Base-by-base conservation (phyloP, 2,329 filamentous ascomycete species). In the Trichoderma sp. region DNA sequence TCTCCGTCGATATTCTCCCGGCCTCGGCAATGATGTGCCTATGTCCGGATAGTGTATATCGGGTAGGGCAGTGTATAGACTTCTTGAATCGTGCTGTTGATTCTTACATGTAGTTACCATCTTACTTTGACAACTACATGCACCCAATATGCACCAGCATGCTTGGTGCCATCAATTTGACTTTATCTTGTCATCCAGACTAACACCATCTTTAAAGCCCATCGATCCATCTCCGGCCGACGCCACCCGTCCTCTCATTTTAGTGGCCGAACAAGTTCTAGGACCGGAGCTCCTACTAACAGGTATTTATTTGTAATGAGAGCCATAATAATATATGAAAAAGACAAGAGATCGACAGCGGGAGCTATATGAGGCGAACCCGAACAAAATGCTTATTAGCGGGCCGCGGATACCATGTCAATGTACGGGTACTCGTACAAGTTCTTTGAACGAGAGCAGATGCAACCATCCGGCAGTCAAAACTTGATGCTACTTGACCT, bases 161-260 rank as follows among this genome's bases (percentile, higher is more conserved):
- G 39, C 39, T 43, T 43, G 39, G 47, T 53, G 47, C 11, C 47
- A 53, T 53, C 11, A 53, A 53, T 53, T 53, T 53, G 47, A 53
- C 47, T 53, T 53, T 62, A 32, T 53, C 28, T 50, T 53, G 43
- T 50, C 39, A 58, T 30, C 67, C 20, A 53, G n/a, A 23, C 47
- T 53, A 53, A 53, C 20, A 20, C 47, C 47, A 23, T 50, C 20
- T 53, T 23, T 23, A 53, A 53, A 13, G 47, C 47, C 47, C 39
- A 71, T 62, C 61, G 61, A 70, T 36, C 50, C 34, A 58, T 65
- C 57, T 70, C 26, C 55, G 36, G 58, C 47, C 43, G 62, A 57
- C 57, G 67, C 57, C 66, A 62, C 61, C 68, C 68, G 32, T 28
- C 36, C 39, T 36, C 36, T 20, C 36, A 34, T 65, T 65, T 70